phyloP scores from a whole-genome alignment of 192 early-diverging fungal genomes.

The Geranomyces michiganensis region DNA sequence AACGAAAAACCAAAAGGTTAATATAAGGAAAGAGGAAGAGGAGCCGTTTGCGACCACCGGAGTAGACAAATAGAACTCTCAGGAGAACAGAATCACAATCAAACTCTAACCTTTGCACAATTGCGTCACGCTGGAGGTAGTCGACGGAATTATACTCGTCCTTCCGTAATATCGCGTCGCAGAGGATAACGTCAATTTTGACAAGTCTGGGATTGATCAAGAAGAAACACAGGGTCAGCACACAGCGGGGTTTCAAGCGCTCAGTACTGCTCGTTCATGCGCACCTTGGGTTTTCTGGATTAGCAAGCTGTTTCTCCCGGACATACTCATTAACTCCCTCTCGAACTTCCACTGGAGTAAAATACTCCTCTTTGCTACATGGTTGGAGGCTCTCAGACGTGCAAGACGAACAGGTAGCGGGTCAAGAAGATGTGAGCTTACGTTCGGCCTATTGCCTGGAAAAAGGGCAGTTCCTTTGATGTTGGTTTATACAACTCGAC shows the following conservation, averaged over 20 bases:
- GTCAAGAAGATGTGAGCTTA: background rate
- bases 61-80: no score
- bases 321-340: conserved; percentile 66
- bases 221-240: no score
- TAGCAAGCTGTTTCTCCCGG: conserved; percentile 59
- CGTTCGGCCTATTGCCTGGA: conserved; percentile 41
- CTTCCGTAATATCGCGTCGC: conserved; percentile 69
- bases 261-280: no score
- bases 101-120: conserved; percentile 33
- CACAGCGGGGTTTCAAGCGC: no score
- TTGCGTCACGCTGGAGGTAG: conserved; percentile 60
- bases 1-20: no score
- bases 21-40: background rate
- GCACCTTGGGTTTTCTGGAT: conserved; percentile 33
- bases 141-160: conserved; percentile 65
- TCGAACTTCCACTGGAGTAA: conserved; percentile 62
- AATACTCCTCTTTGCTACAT: conserved; percentile 54
- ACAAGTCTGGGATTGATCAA: conserved; percentile 43
- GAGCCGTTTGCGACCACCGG: no score
- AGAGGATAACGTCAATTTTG: conserved; percentile 67
- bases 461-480: conserved; percentile 25
- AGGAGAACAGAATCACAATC: no score
- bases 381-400: no score
- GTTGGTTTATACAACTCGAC: conserved; percentile 38
- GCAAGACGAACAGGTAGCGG: no score